A percentile compares a stretch with the other conserved stretches of the same genome.
These are phyloP conservation scores for Diaporthe caulivora DNA, from an alignment of 2,329 filamentous ascomycete species.

Conservation along the genomic window DNA sequence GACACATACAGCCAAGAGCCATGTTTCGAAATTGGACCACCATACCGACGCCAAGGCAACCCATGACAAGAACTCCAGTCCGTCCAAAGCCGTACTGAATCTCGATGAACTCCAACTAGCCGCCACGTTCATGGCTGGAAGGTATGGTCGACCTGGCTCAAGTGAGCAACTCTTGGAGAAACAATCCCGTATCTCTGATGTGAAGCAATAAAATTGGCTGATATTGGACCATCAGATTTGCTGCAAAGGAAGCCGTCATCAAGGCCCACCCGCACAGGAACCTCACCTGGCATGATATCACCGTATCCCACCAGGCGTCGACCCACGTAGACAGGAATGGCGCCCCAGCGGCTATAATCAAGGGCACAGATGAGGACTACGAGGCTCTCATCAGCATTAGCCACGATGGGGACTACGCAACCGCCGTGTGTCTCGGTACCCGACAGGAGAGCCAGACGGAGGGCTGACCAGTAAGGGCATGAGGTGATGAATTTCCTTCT, in stretches of 20 bases:
- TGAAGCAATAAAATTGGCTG: not conserved
- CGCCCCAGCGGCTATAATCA: constrained; percentile 35
- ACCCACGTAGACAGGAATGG: constrained; percentile 31
- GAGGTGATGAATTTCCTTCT: not conserved
- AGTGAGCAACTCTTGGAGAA: not conserved
- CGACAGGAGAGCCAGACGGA: not conserved
- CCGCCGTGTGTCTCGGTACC: constrained; percentile 72
- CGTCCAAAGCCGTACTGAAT: constrained; percentile 35
- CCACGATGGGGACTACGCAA: constrained; percentile 88
- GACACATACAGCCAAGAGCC: not conserved
- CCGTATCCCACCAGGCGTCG: constrained; percentile 49
- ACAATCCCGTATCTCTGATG: not conserved
- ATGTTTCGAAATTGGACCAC: not conserved
- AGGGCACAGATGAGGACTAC: constrained; percentile 43
- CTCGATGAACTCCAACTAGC: constrained; percentile 50
- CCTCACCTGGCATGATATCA: constrained; percentile 73
- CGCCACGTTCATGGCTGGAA: constrained; percentile 58
- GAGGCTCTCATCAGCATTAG: constrained; percentile 83
- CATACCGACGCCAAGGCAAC: not conserved
- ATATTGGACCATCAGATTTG: constrained; percentile 61
- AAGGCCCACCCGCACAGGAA: constrained; percentile 75
- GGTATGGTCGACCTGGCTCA: constrained; percentile 49
- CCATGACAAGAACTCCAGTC: not conserved
- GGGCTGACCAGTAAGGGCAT: not conserved
- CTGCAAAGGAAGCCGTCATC: constrained; percentile 80